Base-by-base conservation (phyloP, 805 yeast species). In the Zygotorulaspora florentina region DNA sequence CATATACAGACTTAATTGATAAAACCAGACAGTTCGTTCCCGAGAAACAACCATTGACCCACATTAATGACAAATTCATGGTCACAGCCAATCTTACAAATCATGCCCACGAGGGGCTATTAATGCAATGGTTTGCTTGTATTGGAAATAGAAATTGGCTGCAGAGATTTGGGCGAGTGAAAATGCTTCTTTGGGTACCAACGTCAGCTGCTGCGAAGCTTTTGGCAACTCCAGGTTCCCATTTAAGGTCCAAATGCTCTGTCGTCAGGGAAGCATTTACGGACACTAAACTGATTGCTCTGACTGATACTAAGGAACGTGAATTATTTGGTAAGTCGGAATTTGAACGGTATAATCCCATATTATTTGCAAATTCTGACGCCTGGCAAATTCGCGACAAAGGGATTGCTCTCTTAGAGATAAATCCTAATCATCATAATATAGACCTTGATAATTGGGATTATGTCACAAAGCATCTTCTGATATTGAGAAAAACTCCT, bases 121-220 rank as follows among this genome's bases (percentile, higher is more conserved):
- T 85, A 20, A 80, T 85, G 46, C 96, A 87, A 65, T 85, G 88
- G 80, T 62, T 85, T 27, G 76, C 75, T 48, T 85, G 95, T 64
- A 68, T 82, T 25, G 81, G 77, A 0, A 74, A 82, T 59, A 70
- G 75, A 40, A 85, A 85, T 57, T 87, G 96, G 96, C 61, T 87
- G 8, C 83, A 81, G 51, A 70, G 72, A 53, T 85, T 75, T 63
- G 86, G 95, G 8, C 74, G 84, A 40, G 90, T 89, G 2, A 73
- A 87, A 50, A 78, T 87, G 81, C 66, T 90, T 18, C 65, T 85
- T 12, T 79, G 90, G 80, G 70, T 83, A 16, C 79, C 81, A 2
- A 78, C 81, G 6, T 42, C 69, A 0, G 79, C 86, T 3, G 84
- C 85, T 3, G 65, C 68, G 47, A 84, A 86, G 61, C 70, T 87